Percentiles rank a stretch among this genome's conserved stretches.
Conservation (phyloP, 2,329 filamentous ascomycete species). For the Colletotrichum siamense region DNA sequence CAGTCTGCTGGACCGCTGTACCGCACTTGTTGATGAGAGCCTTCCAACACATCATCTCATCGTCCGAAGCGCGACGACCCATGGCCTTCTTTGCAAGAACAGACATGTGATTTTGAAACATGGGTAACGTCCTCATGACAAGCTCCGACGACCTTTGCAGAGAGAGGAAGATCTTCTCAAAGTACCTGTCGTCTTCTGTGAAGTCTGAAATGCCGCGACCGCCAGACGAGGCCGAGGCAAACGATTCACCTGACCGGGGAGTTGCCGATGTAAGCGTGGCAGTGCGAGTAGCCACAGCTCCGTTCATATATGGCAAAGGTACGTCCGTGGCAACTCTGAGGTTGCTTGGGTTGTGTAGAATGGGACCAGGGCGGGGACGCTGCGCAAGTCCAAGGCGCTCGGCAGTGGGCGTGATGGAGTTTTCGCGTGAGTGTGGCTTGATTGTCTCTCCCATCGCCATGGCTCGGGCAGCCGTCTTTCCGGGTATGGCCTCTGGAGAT, state of each 20-base stretch:
- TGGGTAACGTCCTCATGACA: conserved; percentile 74
- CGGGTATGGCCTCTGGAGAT: conserved; percentile 31
- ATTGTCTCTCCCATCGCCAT: conserved; percentile 50
- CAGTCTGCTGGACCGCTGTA: conserved; percentile 74
- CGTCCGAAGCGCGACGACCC: conserved; percentile 63
- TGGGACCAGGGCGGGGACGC: conserved; percentile 42
- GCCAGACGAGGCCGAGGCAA: conserved; percentile 60
- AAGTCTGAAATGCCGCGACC: conserved; percentile 65
- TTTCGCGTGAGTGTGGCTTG: conserved; percentile 56
- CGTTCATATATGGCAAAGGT: conserved; percentile 51
- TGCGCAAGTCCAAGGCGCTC: conserved; percentile 47
- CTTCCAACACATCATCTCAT: conserved; percentile 70
- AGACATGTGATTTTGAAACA: conserved; percentile 70
- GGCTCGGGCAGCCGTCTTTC: conserved; percentile 8
- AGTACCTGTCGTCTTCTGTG: conserved; percentile 78
- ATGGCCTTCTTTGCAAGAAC: conserved; percentile 68
- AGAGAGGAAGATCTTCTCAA: conserved; percentile 82
- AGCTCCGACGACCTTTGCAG: conserved; percentile 77
- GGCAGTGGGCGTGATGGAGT: conserved; percentile 57
- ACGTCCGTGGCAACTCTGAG: conserved; percentile 64
- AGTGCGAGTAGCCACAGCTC: conserved; percentile 43
- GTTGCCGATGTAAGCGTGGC: conserved; percentile 66
- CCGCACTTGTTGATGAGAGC: conserved; percentile 75
- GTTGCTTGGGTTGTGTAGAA: conserved; percentile 56
- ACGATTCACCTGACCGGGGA: conserved; percentile 83